Evolutionary conservation across 2,329 filamentous ascomycete genomes (phyloP).

Genomic region (Neocucurbitaria cava): DNA sequence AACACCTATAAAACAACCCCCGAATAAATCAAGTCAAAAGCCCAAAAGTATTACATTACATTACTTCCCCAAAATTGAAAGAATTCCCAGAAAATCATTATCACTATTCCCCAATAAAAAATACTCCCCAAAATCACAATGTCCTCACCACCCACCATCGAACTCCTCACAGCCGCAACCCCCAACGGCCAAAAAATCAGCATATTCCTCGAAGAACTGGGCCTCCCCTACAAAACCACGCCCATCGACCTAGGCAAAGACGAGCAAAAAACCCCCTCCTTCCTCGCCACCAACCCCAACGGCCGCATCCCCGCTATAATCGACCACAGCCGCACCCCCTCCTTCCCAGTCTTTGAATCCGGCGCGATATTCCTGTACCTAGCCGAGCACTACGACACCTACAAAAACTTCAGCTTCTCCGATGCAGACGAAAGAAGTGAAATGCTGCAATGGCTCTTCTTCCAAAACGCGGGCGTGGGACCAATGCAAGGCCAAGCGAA

Average conservation of each 20-base stretch:
- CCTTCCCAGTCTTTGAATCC: conserved; percentile 78
- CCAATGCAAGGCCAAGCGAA: conserved; percentile 81
- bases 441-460: conserved; percentile 73
- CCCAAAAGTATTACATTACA: no score
- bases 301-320: conserved; percentile 85
- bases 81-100: neutral
- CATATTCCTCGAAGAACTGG: conserved; percentile 81
- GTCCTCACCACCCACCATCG: conserved; percentile 53
- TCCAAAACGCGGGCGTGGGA: conserved; percentile 77
- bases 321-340: conserved; percentile 69
- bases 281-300: conserved; percentile 87
- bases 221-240: conserved; percentile 42
- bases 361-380: conserved; percentile 84
- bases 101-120: no score
- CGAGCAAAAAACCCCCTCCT: conserved; percentile 79
- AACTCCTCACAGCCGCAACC: conserved; percentile 80
- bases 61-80: no score
- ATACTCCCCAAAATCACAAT: conserved; percentile 40
- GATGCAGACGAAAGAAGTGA: conserved; percentile 78
- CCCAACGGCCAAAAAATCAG: conserved; percentile 89
- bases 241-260: conserved; percentile 71
- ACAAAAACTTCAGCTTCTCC: conserved; percentile 80
- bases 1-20: no score
- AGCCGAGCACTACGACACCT: conserved; percentile 76
- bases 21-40: no score